Percentiles rank a stretch among this genome's conserved stretches.
Evolutionary conservation across 2,329 filamentous ascomycete genomes (phyloP).

Genomic region (Rhynchosporium secalis): DNA sequence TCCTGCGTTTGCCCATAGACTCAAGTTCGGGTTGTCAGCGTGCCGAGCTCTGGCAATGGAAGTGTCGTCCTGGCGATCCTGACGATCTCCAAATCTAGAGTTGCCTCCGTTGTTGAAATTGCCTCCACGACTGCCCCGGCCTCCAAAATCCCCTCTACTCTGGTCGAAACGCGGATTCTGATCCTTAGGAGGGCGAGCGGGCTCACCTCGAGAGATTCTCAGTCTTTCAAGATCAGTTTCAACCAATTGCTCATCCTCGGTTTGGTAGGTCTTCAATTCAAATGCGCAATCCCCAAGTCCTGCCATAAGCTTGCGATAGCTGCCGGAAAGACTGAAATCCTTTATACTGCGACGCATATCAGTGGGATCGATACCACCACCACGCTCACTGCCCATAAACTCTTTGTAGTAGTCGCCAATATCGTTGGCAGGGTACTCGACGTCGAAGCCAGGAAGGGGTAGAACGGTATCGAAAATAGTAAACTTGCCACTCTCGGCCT

Average conservation of each 20-base stretch:
- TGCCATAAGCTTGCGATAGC: conserved; percentile 81
- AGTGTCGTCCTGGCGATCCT: background rate
- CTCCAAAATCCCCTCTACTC: background rate
- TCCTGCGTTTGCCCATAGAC: conserved; percentile 32
- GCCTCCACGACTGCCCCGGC: conserved; percentile 12
- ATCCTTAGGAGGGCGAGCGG: conserved; percentile 9
- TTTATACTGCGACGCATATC: conserved; percentile 84
- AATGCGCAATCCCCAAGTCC: conserved; percentile 66
- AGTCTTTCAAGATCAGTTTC: conserved; percentile 75
- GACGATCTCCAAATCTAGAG: background rate
- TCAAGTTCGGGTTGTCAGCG: background rate
- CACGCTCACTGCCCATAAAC: conserved; percentile 80
- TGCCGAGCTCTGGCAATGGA: background rate
- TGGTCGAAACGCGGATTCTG: background rate
- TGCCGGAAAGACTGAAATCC: conserved; percentile 84
- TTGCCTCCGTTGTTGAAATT: background rate
- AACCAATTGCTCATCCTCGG: conserved; percentile 80
- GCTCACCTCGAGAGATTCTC: conserved; percentile 17
- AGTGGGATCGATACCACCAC: conserved; percentile 77
- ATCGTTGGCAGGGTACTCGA: conserved; percentile 81
- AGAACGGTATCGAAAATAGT: conserved; percentile 86
- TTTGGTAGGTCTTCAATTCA: conserved; percentile 68
- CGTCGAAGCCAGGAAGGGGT: conserved; percentile 87
- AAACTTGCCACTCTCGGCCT: conserved; percentile 74
- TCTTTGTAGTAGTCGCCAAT: conserved; percentile 80